phyloP scores from a whole-genome alignment of 345 rosid species.

The Rhizophora apiculata region DNA sequence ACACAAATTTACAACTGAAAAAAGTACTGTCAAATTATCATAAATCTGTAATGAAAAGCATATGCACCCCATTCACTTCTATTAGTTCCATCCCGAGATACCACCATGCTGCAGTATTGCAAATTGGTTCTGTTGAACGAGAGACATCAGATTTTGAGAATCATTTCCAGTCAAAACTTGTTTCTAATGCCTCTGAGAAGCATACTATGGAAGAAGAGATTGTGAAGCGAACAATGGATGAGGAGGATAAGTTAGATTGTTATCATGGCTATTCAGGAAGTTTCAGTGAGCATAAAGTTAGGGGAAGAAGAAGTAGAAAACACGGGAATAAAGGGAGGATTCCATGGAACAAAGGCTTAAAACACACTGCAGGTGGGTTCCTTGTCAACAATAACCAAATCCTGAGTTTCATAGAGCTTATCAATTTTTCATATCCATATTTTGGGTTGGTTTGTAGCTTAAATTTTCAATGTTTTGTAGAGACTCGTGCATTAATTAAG shows the following conservation, averaged over 20 bases:
- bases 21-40: conserved; percentile 20
- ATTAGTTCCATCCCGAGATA: conserved; percentile 27
- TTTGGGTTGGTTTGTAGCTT: not conserved
- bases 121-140: conserved; percentile 17
- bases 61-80: conserved; percentile 17
- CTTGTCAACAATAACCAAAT: too few species aligned
- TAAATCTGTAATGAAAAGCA: conserved; percentile 17
- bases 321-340: conserved; percentile 73
- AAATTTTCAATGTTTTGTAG: conserved; percentile 33
- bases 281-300: conserved; percentile 28
- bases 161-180: conserved; percentile 12
- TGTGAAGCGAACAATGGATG: not conserved
- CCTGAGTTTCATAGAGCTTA: conserved; percentile 5
- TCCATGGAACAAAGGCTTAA: conserved; percentile 84
- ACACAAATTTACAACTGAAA: conserved; percentile 25
- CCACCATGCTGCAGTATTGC: conserved; percentile 23
- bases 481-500: conserved; percentile 67
- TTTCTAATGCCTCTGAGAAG: conserved; percentile 17
- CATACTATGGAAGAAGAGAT: conserved; percentile 6
- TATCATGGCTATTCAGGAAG: conserved; percentile 6
- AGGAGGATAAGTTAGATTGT: conserved; percentile 18
- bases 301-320: conserved; percentile 56
- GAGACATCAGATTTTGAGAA: conserved; percentile 21
- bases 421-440: conserved; percentile 4
- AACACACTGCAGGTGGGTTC: conserved; percentile 61